Evolutionary conservation across 768 basidiomycete species (phyloP).

Genomic region (Clitopilus hobsonii): DNA sequence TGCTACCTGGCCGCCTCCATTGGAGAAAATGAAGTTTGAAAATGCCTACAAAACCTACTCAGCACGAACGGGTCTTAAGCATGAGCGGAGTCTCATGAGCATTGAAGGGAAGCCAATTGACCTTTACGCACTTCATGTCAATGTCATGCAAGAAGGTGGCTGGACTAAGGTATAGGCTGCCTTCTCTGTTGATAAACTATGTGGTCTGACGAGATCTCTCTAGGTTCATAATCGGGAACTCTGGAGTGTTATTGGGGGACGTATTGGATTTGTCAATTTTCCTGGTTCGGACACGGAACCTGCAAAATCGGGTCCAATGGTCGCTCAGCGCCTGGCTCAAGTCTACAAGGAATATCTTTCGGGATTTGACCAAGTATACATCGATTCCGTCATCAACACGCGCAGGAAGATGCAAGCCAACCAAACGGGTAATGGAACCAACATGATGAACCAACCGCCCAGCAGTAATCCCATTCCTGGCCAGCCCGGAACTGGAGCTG

Average conservation of each 20-base stretch:
- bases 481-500: too few relatives aligned
- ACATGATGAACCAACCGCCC: neutral
- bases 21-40: slow-evolving; percentile 53
- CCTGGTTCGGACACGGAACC: slow-evolving; percentile 58
- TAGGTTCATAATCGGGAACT: slow-evolving; percentile 52
- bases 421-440: neutral
- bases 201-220: too few relatives aligned
- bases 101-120: slow-evolving; percentile 58
- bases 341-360: slow-evolving; percentile 57
- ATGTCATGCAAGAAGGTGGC: slow-evolving; percentile 60
- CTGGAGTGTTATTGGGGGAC: slow-evolving; percentile 67
- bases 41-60: slow-evolving; percentile 45
- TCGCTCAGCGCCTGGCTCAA: slow-evolving; percentile 54
- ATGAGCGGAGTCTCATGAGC: slow-evolving; percentile 35
- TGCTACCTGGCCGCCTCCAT: slow-evolving; percentile 26
- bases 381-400: slow-evolving; percentile 33
- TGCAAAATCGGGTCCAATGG: slow-evolving; percentile 54
- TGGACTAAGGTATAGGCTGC: slow-evolving; percentile 32
- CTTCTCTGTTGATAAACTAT: too few relatives aligned
- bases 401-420: slow-evolving; percentile 20
- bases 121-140: slow-evolving; percentile 50
- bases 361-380: slow-evolving; percentile 53
- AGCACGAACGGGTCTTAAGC: slow-evolving; percentile 31
- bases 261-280: slow-evolving; percentile 61
- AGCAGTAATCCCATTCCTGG: neutral